phyloP scores from a whole-genome alignment of 176 grass and related monocot genomes.

The Ampelocalamus luodianensis region DNA sequence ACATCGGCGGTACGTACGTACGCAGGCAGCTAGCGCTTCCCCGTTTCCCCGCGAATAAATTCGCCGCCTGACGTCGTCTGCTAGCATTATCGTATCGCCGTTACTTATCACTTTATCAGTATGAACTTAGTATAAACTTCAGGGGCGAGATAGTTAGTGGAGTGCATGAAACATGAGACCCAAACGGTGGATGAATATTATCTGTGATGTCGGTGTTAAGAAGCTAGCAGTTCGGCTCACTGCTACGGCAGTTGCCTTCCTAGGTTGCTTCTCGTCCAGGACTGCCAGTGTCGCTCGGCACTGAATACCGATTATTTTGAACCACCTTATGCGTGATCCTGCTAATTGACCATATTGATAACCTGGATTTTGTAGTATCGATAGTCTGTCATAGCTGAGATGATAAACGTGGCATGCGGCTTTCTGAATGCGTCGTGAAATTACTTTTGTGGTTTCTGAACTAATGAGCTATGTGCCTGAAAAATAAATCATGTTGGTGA shows the following conservation, averaged over 20 bases:
- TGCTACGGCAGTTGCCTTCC: background rate
- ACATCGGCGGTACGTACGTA: slow-evolving; percentile 76
- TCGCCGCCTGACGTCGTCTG: background rate
- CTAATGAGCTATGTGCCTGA: background rate
- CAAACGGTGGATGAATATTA: background rate
- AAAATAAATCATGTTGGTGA: background rate
- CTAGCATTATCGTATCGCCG: background rate
- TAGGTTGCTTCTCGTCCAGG: background rate
- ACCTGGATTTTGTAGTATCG: slow-evolving; percentile 19
- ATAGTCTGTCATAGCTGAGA: background rate
- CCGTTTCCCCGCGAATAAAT: background rate
- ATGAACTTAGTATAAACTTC: background rate
- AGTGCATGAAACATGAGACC: background rate
- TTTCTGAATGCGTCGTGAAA: background rate
- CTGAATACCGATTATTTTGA: background rate
- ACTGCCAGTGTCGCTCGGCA: background rate
- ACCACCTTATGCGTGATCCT: background rate
- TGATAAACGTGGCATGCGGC: background rate
- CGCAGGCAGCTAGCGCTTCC: background rate
- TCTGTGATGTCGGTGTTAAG: background rate
- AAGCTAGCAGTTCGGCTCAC: background rate
- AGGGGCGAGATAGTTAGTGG: background rate
- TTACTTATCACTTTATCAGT: background rate
- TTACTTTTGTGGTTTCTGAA: slow-evolving; percentile 14
- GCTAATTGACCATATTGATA: background rate